These are phyloP conservation scores for Rhizoclosmatium globosum DNA, from an alignment of 192 early-diverging fungal species.

Conservation along the genomic window DNA sequence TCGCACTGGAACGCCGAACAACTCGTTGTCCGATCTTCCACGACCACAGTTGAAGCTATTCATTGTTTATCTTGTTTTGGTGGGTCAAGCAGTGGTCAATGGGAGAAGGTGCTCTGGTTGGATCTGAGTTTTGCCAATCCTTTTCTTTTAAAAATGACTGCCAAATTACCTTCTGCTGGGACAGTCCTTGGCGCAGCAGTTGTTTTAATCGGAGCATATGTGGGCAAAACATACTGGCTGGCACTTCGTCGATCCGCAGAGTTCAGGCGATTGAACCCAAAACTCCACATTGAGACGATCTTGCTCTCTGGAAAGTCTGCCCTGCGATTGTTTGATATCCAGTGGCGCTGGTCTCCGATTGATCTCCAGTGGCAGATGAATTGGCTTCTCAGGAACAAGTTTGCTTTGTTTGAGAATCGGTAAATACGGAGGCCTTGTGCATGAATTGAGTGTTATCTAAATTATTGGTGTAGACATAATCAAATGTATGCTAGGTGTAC, in stretches of 20 bases:
- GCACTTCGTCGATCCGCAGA: not conserved
- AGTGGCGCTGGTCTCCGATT: not conserved
- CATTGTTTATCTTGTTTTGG: no score
- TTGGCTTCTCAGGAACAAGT: conserved; percentile 11
- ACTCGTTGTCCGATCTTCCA: not conserved
- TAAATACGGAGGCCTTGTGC: not conserved
- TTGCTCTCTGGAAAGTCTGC: not conserved
- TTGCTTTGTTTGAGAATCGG: not conserved
- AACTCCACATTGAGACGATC: not conserved
- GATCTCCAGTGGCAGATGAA: not conserved
- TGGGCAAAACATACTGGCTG: no score
- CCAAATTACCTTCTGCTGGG: no score
- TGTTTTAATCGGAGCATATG: no score
- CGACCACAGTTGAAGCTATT: not conserved
- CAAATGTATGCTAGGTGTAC: not conserved
- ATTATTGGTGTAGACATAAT: not conserved
- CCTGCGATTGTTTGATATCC: not conserved
- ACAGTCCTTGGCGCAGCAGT: no score
- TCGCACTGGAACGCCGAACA: not conserved
- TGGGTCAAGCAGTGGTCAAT: no score
- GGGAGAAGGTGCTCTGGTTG: no score
- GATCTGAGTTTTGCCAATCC: no score
- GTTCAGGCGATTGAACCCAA: not conserved
- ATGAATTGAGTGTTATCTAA: no score
- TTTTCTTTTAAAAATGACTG: no score